A percentile compares a stretch with the other conserved stretches of the same genome.
These are phyloP conservation scores for Nigrospora sphaerica DNA, from an alignment of 2,329 filamentous ascomycete genomes.

Conservation along the genomic window DNA sequence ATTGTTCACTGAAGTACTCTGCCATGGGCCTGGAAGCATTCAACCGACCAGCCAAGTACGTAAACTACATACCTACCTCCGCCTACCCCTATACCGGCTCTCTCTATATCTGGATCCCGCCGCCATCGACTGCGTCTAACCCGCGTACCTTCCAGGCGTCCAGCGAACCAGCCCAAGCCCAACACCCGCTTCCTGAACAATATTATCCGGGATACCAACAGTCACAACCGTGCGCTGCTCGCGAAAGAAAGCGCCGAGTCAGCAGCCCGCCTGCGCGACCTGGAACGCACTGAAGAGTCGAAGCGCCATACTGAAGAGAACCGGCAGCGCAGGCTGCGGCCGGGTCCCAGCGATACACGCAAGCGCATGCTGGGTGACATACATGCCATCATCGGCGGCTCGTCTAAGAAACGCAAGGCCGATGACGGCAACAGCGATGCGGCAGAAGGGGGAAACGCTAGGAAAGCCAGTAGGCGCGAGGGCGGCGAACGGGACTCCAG, in stretches of 20 bases:
- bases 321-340: conserved; percentile 30
- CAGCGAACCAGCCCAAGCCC: conserved; percentile 66
- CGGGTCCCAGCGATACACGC: conserved; percentile 43
- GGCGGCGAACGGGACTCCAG: too few species aligned
- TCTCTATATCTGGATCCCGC: not conserved
- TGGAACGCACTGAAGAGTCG: conserved; percentile 42
- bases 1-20: conserved; percentile 67
- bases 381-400: conserved; percentile 46
- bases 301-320: conserved; percentile 26
- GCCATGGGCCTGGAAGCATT: conserved; percentile 65
- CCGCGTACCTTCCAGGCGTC: conserved; percentile 38
- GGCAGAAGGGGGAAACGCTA: conserved; percentile 3
- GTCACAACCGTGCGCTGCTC: conserved; percentile 79
- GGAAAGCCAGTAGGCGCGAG: too few species aligned
- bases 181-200: conserved; percentile 86
- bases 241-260: conserved; percentile 81
- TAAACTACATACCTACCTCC: conserved; percentile 2
- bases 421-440: conserved; percentile 12
- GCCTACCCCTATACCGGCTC: too few species aligned
- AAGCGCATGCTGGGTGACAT: conserved; percentile 55
- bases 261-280: conserved; percentile 56
- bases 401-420: conserved; percentile 26
- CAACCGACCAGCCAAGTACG: conserved; percentile 37
- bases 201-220: conserved; percentile 82
- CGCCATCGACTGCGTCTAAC: conserved; percentile 3